phyloP scores from a whole-genome alignment of 202 grass and related monocot species.

The Schoenoplectus triqueter region DNA sequence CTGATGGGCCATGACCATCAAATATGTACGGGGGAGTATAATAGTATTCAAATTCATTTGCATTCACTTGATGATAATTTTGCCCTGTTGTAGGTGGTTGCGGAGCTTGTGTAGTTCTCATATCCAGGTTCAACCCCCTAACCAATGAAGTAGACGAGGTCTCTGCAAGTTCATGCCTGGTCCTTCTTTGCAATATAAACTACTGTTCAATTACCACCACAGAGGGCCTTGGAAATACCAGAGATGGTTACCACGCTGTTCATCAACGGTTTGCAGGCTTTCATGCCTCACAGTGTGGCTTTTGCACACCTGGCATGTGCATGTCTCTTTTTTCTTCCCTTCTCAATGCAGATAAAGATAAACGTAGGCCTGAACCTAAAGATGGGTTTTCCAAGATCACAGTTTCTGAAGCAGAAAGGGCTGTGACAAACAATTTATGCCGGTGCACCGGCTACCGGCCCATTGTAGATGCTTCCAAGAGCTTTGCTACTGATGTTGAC shows the following conservation, averaged over 20 bases:
- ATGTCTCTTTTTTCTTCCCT: slow-evolving; percentile 91
- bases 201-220: slow-evolving; percentile 73
- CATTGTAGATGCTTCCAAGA: slow-evolving; percentile 72
- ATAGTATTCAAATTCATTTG: not conserved
- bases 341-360: slow-evolving; percentile 61
- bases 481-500: slow-evolving; percentile 72
- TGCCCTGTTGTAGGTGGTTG: slow-evolving; percentile 53
- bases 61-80: too few relatives aligned
- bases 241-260: slow-evolving; percentile 66
- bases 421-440: slow-evolving; percentile 74
- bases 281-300: slow-evolving; percentile 83
- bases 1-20: not conserved
- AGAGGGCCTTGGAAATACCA: slow-evolving; percentile 67
- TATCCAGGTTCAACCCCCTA: slow-evolving; percentile 55
- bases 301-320: slow-evolving; percentile 94
- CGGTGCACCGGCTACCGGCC: slow-evolving; percentile 78
- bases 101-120: slow-evolving; percentile 75
- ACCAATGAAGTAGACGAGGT: slow-evolving; percentile 59
- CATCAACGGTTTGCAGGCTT: slow-evolving; percentile 68
- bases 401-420: slow-evolving; percentile 50
- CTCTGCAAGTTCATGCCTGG: slow-evolving; percentile 63
- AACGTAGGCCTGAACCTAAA: slow-evolving; percentile 38
- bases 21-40: not conserved
- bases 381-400: slow-evolving; percentile 70
- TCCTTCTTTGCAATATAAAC: slow-evolving; percentile 69